A percentile compares a stretch with the other conserved stretches of the same genome.
These are phyloP conservation scores for Daldinia caldariorum DNA, from an alignment of 495 filamentous ascomycete genomes.

Conservation along the genomic window DNA sequence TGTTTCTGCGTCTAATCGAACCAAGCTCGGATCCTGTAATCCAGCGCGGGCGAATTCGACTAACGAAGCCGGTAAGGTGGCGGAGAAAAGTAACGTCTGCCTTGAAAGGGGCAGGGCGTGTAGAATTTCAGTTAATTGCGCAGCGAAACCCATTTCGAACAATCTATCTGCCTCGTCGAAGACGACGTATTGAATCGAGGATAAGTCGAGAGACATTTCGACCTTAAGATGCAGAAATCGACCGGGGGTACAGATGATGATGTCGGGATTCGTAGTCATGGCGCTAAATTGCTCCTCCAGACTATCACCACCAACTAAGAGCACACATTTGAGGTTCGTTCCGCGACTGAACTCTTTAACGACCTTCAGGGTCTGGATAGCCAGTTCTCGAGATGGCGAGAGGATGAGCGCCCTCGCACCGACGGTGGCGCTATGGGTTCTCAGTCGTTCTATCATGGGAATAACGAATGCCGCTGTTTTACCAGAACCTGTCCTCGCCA, in stretches of 20 bases:
- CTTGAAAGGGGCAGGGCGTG: constrained; percentile 83
- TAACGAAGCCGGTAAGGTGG: constrained; percentile 89
- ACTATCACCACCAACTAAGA: constrained; percentile 94
- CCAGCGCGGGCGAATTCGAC: constrained; percentile 97
- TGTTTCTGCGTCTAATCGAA: constrained; percentile 90
- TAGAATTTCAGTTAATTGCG: constrained; percentile 92
- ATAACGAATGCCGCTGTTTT: constrained; percentile 95
- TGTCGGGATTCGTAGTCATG: constrained; percentile 94
- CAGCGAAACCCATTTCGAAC: constrained; percentile 97
- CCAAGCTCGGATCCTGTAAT: constrained; percentile 84
- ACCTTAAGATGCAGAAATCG: constrained; percentile 95
- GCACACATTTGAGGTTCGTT: constrained; percentile 85
- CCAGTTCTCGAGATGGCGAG: constrained; percentile 91
- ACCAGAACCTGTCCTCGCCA: constrained; percentile 96
- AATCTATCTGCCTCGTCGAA: constrained; percentile 97
- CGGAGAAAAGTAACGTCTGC: constrained; percentile 94
- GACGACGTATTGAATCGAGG: constrained; percentile 87
- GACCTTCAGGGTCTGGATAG: constrained; percentile 93
- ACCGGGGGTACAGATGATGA: constrained; percentile 95
- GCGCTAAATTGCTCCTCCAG: constrained; percentile 93
- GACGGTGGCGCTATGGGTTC: constrained; percentile 84
- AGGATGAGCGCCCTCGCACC: constrained; percentile 86
- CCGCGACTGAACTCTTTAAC: constrained; percentile 92
- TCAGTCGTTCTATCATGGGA: constrained; percentile 95
- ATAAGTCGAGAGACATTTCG: constrained; percentile 90